Evolutionary conservation across 139 green algal species (phyloP).

Genomic region (Zygnema cylindricum): DNA sequence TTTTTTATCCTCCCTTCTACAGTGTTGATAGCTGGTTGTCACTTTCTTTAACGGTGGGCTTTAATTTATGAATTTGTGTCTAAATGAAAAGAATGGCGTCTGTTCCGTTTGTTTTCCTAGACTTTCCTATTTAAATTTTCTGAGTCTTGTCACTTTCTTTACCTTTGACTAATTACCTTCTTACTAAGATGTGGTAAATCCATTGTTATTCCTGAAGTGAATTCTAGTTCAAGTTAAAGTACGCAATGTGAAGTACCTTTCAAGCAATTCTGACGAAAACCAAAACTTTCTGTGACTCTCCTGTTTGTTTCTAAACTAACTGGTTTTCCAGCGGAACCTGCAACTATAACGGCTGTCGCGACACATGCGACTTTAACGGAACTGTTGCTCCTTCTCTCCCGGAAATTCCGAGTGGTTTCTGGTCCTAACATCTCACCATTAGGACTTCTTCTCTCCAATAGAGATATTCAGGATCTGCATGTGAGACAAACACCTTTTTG

Average conservation of each 20-base stretch:
- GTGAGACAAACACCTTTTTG: no score
- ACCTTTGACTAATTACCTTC: no score
- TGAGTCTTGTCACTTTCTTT: background rate
- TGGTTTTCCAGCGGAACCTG: constrained; percentile 23
- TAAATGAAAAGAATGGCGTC: background rate
- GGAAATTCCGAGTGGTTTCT: background rate
- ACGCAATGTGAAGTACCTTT: no score
- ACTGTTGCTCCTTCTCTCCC: constrained; percentile 14
- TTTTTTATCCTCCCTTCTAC: no score
- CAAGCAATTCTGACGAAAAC: no score
- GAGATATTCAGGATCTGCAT: constrained; percentile 16
- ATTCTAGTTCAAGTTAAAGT: no score
- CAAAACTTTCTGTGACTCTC: no score
- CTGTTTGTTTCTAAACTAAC: background rate
- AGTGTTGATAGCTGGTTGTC: no score
- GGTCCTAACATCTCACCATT: background rate
- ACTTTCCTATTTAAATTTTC: background rate
- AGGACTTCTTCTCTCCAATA: constrained; percentile 18
- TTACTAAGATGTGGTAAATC: no score
- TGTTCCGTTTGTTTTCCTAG: no score
- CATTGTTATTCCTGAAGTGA: no score
- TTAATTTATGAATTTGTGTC: background rate
- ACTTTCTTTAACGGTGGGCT: no score
- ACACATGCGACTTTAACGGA: constrained; percentile 34
- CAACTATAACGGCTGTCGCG: constrained; percentile 21